These are phyloP conservation scores for Narthecium ossifragum DNA, from an alignment of 106 monocot species.

Conservation along the genomic window DNA sequence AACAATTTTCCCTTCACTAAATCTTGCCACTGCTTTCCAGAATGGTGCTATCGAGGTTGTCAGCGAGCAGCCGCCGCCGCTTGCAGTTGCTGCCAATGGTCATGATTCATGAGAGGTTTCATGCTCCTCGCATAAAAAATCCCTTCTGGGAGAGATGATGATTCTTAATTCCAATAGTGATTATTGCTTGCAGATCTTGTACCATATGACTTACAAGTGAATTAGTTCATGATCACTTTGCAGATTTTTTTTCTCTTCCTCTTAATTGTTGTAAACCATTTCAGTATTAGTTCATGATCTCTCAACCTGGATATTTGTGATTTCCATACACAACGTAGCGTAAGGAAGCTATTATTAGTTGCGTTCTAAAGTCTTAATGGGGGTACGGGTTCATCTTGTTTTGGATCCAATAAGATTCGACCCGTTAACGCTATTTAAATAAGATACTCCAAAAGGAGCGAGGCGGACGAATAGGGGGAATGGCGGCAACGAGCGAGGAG, in stretches of 20 bases:
- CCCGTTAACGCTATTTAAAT: too few species aligned
- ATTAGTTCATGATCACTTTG: too few species aligned
- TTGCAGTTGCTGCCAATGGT: constrained; percentile 10
- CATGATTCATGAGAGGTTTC: constrained; percentile 14
- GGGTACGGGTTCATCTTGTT: too few species aligned
- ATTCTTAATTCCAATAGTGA: too few species aligned
- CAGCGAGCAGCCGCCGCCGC: constrained; percentile 7
- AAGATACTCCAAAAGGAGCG: background rate
- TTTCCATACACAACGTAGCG: background rate
- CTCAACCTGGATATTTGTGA: background rate
- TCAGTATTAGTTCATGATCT: too few species aligned
- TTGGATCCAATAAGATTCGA: too few species aligned
- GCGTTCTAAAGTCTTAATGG: too few species aligned
- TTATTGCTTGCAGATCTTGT: too few species aligned
- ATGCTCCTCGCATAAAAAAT: background rate
- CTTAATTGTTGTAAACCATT: too few species aligned
- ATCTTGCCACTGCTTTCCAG: background rate
- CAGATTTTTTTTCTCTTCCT: too few species aligned
- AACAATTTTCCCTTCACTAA: background rate
- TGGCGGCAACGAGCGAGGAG: constrained; percentile 27
- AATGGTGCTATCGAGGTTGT: constrained; percentile 4
- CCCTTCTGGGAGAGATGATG: background rate
- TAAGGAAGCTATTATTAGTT: too few species aligned
- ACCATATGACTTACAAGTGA: too few species aligned
- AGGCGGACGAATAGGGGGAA: constrained; percentile 1